Conservation (phyloP, 2,329 filamentous ascomycete species). For the Sordariomycetes sp. region DNA sequence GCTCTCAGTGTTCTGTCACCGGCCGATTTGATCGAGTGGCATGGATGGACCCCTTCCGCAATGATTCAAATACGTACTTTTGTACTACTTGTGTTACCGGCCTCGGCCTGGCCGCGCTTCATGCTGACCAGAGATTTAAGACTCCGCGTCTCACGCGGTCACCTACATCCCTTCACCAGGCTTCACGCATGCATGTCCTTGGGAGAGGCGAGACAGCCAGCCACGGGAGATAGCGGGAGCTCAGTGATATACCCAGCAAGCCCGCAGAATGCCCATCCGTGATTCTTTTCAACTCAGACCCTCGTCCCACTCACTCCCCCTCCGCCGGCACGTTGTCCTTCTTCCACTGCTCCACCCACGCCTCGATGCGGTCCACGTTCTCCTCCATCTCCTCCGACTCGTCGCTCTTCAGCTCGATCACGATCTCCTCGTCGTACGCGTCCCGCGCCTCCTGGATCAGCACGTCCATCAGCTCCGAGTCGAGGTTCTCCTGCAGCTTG, state of each 20-base stretch:
- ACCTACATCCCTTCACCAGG: neutral
- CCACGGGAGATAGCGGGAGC: neutral
- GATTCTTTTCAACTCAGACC: neutral
- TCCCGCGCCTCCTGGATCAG: slow-evolving; percentile 83
- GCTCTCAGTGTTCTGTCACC: neutral
- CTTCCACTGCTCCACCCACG: slow-evolving; percentile 77
- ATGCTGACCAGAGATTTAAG: neutral
- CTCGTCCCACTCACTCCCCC: neutral
- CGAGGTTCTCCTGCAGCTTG: slow-evolving; percentile 92
- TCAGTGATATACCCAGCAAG: neutral
- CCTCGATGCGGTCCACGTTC: slow-evolving; percentile 75
- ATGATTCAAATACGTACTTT: too few relatives aligned
- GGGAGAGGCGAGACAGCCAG: neutral
- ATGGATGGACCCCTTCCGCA: too few relatives aligned
- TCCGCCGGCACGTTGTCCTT: neutral
- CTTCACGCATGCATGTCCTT: neutral
- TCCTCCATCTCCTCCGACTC: slow-evolving; percentile 73
- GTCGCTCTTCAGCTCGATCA: slow-evolving; percentile 82
- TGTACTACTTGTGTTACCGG: neutral
- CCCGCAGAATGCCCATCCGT: neutral
- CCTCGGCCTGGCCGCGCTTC: neutral
- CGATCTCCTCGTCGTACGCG: slow-evolving; percentile 74
- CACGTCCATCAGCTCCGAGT: slow-evolving; percentile 96
- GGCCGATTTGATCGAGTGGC: neutral
- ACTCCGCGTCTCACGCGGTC: neutral